Evolutionary conservation across 1,139 yeast species (phyloP).

Genomic region (Taiozyma sp.): DNA sequence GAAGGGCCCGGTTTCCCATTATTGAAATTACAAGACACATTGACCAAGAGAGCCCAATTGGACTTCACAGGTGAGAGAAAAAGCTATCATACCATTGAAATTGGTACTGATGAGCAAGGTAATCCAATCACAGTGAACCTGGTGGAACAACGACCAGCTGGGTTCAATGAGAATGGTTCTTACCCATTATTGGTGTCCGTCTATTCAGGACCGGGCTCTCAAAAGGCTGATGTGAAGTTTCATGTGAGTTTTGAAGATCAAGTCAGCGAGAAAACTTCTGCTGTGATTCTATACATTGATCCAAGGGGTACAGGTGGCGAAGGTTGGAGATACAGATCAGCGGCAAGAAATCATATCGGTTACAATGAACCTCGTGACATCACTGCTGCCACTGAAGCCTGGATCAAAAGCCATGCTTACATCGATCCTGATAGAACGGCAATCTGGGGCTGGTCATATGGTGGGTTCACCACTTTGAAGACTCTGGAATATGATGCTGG

Average conservation of each 20-base stretch:
- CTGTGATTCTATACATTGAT: conserved; percentile 67
- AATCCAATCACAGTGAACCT: conserved; percentile 43
- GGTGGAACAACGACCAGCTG: conserved; percentile 63
- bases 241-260: conserved; percentile 56
- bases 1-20: conserved; percentile 69
- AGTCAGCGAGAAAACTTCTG: conserved; percentile 53
- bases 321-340: conserved; percentile 63
- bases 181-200: conserved; percentile 72
- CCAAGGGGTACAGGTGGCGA: conserved; percentile 84
- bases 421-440: conserved; percentile 56
- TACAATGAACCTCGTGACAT: conserved; percentile 75
- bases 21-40: conserved; percentile 31
- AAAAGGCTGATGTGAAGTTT: conserved; percentile 47
- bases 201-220: conserved; percentile 88
- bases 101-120: conserved; percentile 29
- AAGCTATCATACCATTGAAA: conserved; percentile 37
- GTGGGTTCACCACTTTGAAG: conserved; percentile 65
- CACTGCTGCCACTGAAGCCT: conserved; percentile 49
- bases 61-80: conserved; percentile 46
- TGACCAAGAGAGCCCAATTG: conserved; percentile 11
- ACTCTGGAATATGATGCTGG: conserved; percentile 61
- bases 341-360: conserved; percentile 61
- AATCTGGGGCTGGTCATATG: conserved; percentile 83
- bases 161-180: conserved; percentile 45
- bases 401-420: conserved; percentile 45